phyloP scores from a whole-genome alignment of 1,284 basidiomycete species.

The Ustilago loliicola region DNA sequence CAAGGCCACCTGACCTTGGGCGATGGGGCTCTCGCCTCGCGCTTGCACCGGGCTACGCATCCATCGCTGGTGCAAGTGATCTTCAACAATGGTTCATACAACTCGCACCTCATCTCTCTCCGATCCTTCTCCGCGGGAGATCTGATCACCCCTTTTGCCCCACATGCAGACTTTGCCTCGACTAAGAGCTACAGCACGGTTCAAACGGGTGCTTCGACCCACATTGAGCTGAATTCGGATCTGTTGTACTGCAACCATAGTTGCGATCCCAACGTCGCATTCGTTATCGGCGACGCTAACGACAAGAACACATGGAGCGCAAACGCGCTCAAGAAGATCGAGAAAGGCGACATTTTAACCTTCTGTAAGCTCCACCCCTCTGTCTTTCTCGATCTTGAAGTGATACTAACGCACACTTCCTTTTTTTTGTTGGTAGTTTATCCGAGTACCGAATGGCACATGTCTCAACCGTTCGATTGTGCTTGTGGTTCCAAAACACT shows the following conservation, averaged over 20 bases:
- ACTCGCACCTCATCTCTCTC: slow-evolving; percentile 58
- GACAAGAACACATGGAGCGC: slow-evolving; percentile 51
- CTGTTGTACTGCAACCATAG: slow-evolving; percentile 68
- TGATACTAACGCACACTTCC: neutral
- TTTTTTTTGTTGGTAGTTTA: slow-evolving; percentile 51
- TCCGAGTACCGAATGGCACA: slow-evolving; percentile 66
- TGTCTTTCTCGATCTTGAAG: neutral
- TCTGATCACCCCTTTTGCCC: slow-evolving; percentile 49
- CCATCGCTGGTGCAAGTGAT: slow-evolving; percentile 58
- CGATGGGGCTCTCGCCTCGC: slow-evolving; percentile 45
- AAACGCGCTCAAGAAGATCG: slow-evolving; percentile 55
- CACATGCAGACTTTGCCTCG: slow-evolving; percentile 44
- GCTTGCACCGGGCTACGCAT: slow-evolving; percentile 57
- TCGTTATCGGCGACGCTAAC: slow-evolving; percentile 40
- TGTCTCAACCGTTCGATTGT: slow-evolving; percentile 67
- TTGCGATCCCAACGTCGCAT: slow-evolving; percentile 62
- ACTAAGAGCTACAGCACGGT: slow-evolving; percentile 61
- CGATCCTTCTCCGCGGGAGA: slow-evolving; percentile 47
- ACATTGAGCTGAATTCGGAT: slow-evolving; percentile 66
- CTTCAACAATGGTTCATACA: slow-evolving; percentile 65
- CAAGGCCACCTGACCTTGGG: slow-evolving; percentile 60
- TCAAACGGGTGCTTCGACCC: slow-evolving; percentile 52
- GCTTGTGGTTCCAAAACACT: slow-evolving; percentile 37
- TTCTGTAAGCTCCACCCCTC: slow-evolving; percentile 57
- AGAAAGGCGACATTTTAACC: slow-evolving; percentile 58